Base-by-base conservation (phyloP, 352 stramenopile species). In the Pythium angustatum region DNA sequence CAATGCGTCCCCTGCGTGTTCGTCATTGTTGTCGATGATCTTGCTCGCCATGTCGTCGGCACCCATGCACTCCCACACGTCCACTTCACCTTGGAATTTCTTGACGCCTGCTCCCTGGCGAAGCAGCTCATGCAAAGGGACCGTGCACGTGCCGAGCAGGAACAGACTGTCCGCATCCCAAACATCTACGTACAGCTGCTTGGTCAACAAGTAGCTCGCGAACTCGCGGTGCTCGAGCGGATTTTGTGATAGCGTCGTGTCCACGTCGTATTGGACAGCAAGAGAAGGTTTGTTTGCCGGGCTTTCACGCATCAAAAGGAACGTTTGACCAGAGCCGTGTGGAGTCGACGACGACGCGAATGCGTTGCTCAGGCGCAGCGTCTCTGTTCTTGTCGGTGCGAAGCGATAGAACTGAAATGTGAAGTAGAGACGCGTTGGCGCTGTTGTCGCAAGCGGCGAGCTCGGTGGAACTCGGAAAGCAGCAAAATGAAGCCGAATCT, bases 351-450 rank as follows among this genome's bases (percentile, higher is more conserved):
- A 73, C 19, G 56, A 79, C 21, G 74, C 69, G 17, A 85, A 85
- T 0, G 77, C 75, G 30, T 87, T 81, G 36, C 80, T 89, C 1
- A 94, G 72, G 5, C 82, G 69, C 12, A 93, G 50, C 1, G 73
- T 75, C 68, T 98, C 93, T 1, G 93, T 98, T 30, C 90, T 72
- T 14, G 91, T 98, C 3, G 93, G 89, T 22, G 77, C 33, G 31
- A 91, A 96, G 9, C 76, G 91, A 68, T 97, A 98, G 62, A 98
- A 98, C 71, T 98, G 91, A 66, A 95, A 98, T 27, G 85, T 96
- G 55, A 97, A 97, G 60, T 96, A 97, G 38, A 98, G 61, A 5
- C 83, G 76, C 26, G 58, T 53, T 5, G 86, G 86, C 0, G 51
- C 21, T n/a, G 56, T 31, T 7, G 27, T 26, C 1, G 33, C 27